Conservation (phyloP, 73 alveolate genomes). For the Tetrahymena elliotti region DNA sequence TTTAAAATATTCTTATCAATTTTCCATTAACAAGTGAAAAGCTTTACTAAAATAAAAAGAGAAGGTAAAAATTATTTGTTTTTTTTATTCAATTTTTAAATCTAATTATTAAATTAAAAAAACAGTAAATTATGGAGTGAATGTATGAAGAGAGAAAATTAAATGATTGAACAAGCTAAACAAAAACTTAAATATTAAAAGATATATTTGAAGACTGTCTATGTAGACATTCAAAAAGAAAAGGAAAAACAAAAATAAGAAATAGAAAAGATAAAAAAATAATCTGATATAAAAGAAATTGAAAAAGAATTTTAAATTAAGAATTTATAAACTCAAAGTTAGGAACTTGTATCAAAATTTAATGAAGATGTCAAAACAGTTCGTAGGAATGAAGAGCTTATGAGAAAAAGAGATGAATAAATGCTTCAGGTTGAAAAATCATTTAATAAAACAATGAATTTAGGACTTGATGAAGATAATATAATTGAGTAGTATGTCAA, state of each 20-base stretch:
- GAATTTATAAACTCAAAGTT: not conserved
- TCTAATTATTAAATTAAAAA: not conserved
- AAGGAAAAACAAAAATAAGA: not conserved
- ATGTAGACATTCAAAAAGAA: not conserved
- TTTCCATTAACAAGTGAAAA: not conserved
- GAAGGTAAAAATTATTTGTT: not conserved
- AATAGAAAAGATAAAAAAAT: not conserved
- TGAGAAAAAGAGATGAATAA: not conserved
- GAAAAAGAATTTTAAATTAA: not conserved
- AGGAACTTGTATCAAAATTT: not conserved
- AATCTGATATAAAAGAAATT: not conserved
- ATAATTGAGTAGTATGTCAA: not conserved
- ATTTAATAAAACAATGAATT: not conserved
- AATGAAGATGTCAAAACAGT: not conserved
- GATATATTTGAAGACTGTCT: not conserved
- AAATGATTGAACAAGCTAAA: not conserved
- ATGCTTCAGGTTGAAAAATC: not conserved
- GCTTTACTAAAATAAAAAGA: not conserved
- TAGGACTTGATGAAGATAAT: not conserved
- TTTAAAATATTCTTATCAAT: not conserved
- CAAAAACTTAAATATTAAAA: not conserved
- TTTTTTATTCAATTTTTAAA: not conserved
- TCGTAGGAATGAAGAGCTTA: not conserved
- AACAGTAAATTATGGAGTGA: not conserved
- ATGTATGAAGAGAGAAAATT: not conserved